Conservation (phyloP, 2,329 filamentous ascomycete species). For the Teratosphaeriaceae sp. region DNA sequence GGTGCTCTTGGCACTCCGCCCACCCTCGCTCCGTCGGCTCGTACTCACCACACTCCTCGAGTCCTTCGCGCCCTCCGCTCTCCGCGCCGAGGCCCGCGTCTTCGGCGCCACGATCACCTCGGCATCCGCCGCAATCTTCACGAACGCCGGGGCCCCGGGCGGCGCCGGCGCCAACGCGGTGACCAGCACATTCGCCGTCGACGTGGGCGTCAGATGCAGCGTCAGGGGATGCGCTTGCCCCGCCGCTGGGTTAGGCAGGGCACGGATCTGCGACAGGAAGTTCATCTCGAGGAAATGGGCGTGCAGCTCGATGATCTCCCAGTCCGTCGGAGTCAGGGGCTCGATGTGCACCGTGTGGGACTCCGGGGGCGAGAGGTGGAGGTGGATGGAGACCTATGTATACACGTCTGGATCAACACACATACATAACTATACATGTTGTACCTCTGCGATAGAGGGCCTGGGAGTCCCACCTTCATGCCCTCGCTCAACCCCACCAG, state of each 20-base stretch:
- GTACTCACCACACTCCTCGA: conserved; percentile 74
- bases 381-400: conserved; percentile 64
- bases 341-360: conserved; percentile 96
- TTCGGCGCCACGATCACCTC: conserved; percentile 98
- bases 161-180: conserved; percentile 73
- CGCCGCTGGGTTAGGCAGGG: conserved; percentile 71
- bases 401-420: too few relatives aligned
- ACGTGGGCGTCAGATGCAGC: conserved; percentile 88
- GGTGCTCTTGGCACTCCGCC: conserved; percentile 66
- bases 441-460: conserved; percentile 19
- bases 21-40: conserved; percentile 63
- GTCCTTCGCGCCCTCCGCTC: conserved; percentile 62
- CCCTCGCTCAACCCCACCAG: conserved; percentile 73
- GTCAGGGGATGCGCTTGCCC: conserved; percentile 69
- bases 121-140: conserved; percentile 86
- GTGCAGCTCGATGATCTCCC: conserved; percentile 98
- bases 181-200: conserved; percentile 85
- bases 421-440: too few relatives aligned
- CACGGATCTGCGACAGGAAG: conserved; percentile 84
- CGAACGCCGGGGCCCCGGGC: conserved; percentile 65
- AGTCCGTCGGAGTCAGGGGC: conserved; percentile 88
- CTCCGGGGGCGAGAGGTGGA: conserved; percentile 63
- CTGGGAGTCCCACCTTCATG: conserved; percentile 57
- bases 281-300: conserved; percentile 94
- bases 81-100: conserved; percentile 59